phyloP scores from a whole-genome alignment of 2,329 filamentous ascomycete species.

The Chaetomium strumarium region DNA sequence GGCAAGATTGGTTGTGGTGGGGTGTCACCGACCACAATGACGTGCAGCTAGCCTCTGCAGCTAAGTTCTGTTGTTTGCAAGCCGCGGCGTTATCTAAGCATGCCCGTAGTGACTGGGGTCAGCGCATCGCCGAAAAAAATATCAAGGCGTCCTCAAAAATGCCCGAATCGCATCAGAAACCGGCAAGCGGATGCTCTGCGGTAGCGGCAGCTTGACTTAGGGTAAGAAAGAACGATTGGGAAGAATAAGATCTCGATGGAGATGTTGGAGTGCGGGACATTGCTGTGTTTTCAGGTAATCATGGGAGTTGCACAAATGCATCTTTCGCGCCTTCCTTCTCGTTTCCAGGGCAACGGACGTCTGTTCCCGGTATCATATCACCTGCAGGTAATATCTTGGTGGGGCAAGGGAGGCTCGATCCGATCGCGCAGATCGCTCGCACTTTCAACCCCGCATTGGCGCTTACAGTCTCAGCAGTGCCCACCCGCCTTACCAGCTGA shows the following conservation, averaged over 20 bases:
- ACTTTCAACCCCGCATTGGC: constrained; percentile 7
- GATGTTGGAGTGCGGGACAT: constrained; percentile 1
- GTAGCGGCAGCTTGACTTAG: constrained; percentile 1
- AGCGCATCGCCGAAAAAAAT: constrained; percentile 15
- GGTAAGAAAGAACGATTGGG: not conserved
- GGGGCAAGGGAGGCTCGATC: constrained; percentile 10
- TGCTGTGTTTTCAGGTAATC: constrained; percentile 14
- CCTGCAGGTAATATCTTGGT: constrained; percentile 3
- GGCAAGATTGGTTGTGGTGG: constrained; percentile 17
- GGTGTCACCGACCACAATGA: constrained; percentile 25
- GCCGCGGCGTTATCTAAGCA: constrained; percentile 4
- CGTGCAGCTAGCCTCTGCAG: constrained; percentile 25
- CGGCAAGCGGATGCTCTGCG: constrained; percentile 1
- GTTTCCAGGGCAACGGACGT: constrained; percentile 16
- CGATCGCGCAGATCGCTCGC: constrained; percentile 7
- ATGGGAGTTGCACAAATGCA: constrained; percentile 13
- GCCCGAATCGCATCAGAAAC: not conserved
- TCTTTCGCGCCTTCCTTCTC: constrained; percentile 6
- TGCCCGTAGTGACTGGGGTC: constrained; percentile 7
- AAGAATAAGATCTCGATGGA: not conserved
- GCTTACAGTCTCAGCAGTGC: not conserved
- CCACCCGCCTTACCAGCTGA: constrained; percentile 1
- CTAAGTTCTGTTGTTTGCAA: constrained; percentile 21
- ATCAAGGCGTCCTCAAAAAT: constrained; percentile 2
- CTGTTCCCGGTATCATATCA: not conserved